A percentile compares a stretch with the other conserved stretches of the same genome.
These are phyloP conservation scores for Fusarium paranaense DNA, from an alignment of 2,329 filamentous ascomycete species.

Conservation along the genomic window DNA sequence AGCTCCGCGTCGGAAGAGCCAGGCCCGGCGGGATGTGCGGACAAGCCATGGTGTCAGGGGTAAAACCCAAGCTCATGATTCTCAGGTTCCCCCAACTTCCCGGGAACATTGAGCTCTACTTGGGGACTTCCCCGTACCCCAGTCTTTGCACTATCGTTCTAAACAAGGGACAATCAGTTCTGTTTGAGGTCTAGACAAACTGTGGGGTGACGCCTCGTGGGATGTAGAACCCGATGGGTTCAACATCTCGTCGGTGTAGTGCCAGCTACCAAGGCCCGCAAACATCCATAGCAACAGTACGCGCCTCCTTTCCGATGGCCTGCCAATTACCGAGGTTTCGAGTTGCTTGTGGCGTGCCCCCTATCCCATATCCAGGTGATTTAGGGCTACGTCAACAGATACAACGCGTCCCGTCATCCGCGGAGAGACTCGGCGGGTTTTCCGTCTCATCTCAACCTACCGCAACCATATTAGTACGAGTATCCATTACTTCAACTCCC, in stretches of 20 bases:
- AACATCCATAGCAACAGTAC: not conserved
- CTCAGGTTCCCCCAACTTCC: not conserved
- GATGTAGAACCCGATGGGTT: not conserved
- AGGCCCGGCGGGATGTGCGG: not conserved
- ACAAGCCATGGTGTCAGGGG: not conserved
- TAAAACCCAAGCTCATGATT: not conserved
- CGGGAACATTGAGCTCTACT: not conserved
- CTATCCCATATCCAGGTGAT: not conserved
- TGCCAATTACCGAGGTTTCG: not conserved
- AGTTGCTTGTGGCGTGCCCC: not conserved
- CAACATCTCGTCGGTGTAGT: too few relatives aligned
- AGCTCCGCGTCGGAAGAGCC: not conserved
- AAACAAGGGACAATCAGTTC: not conserved
- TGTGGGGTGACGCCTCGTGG: not conserved
- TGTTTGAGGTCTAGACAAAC: not conserved
- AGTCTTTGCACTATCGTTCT: not conserved
- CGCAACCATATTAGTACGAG: not conserved
- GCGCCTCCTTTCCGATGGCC: not conserved
- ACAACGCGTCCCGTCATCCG: not conserved
- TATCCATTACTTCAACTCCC: not conserved
- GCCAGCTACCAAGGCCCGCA: too few relatives aligned
- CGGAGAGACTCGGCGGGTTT: not conserved
- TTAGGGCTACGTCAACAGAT: not conserved
- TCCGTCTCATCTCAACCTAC: not conserved
- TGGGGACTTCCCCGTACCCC: too few relatives aligned